phyloP scores from a whole-genome alignment of 345 rosid genomes.

The Populus alba region DNA sequence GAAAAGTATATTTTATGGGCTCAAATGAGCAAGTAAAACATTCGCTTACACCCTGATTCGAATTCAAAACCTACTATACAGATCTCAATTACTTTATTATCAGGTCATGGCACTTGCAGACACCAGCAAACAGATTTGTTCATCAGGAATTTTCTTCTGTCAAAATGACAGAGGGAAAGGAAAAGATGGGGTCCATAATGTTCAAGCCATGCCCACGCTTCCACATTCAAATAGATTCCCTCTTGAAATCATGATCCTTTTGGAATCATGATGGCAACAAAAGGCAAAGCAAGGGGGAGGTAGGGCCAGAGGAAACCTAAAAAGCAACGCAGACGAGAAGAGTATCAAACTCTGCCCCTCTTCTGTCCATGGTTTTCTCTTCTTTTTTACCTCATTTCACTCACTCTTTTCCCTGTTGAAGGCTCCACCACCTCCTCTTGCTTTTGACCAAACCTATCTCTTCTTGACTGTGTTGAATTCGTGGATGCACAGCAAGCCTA shows the following conservation, averaged over 20 bases:
- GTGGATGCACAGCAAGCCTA: background rate
- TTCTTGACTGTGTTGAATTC: background rate
- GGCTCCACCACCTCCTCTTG: conserved; percentile 4
- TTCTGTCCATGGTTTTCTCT: background rate
- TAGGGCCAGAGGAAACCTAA: conserved; percentile 36
- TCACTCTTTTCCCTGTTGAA: background rate
- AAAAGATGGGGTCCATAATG: conserved; percentile 9
- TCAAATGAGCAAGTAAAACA: too few relatives aligned
- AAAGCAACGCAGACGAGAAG: conserved; percentile 36
- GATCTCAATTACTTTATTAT: too few relatives aligned
- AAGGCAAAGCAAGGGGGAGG: conserved; percentile 4
- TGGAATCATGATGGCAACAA: conserved; percentile 34
- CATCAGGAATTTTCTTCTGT: conserved; percentile 20
- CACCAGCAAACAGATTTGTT: background rate
- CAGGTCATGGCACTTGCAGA: too few relatives aligned
- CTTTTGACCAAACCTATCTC: conserved; percentile 11
- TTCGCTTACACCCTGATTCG: too few relatives aligned
- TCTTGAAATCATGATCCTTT: conserved; percentile 3
- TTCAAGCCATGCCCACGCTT: conserved; percentile 25
- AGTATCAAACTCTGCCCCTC: conserved; percentile 25
- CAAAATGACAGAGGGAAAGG: conserved; percentile 5
- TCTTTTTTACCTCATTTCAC: conserved; percentile 17
- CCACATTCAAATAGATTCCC: conserved; percentile 42
- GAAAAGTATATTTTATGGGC: too few relatives aligned
- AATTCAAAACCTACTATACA: too few relatives aligned